Evolutionary conservation across 768 basidiomycete species (phyloP).

Genomic region (Leucocoprinus birnbaumii): DNA sequence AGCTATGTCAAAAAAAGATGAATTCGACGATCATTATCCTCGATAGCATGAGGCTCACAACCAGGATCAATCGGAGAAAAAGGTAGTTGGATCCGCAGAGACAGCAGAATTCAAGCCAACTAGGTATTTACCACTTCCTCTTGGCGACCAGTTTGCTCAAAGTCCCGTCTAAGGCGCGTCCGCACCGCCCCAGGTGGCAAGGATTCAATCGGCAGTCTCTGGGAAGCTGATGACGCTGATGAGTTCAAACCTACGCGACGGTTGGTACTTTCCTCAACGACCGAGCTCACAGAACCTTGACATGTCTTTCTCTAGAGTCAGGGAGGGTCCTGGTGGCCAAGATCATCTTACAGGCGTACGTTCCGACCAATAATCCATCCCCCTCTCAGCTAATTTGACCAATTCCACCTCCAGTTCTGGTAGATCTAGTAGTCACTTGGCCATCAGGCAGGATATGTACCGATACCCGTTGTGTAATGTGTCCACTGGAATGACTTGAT

Average conservation of each 20-base stretch:
- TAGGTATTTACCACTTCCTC: conserved; percentile 35
- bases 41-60: not conserved
- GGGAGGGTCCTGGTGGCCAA: conserved; percentile 64
- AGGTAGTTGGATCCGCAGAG: conserved; percentile 28
- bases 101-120: conserved; percentile 42
- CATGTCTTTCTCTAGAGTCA: conserved; percentile 41
- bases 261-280: conserved; percentile 33
- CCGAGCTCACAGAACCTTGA: conserved; percentile 8
- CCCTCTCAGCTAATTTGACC: not conserved
- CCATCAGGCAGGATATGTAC: too few relatives aligned
- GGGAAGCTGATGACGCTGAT: conserved; percentile 31
- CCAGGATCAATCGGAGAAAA: not conserved
- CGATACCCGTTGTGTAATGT: too few relatives aligned
- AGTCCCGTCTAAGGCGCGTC: conserved; percentile 30
- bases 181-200: conserved; percentile 44
- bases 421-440: too few relatives aligned
- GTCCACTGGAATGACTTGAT: too few relatives aligned
- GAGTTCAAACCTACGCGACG: conserved; percentile 70
- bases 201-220: conserved; percentile 43
- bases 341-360: conserved; percentile 53
- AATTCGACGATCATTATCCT: too few relatives aligned
- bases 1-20: too few relatives aligned
- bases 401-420: too few relatives aligned
- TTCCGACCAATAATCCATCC: not conserved
- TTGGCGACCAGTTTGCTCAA: not conserved